Base-by-base conservation (phyloP, 495 filamentous ascomycete species). In the Choiromyces venosus region DNA sequence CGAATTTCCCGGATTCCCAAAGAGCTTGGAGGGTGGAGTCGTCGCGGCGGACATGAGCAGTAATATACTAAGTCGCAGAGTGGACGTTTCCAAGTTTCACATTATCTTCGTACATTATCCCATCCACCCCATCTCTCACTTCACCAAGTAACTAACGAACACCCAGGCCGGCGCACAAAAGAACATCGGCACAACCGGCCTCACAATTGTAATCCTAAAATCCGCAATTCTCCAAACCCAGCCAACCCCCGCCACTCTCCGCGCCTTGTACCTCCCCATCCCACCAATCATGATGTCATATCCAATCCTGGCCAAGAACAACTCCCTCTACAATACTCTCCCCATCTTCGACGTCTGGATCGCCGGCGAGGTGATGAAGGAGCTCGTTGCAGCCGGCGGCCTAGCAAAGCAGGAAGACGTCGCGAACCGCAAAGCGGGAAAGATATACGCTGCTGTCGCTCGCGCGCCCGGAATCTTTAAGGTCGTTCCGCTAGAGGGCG, bases 311-410 rank as follows among this genome's bases (percentile, higher is more conserved):
- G 90, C 92, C 29, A 93, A 93, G 85, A 93, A 93, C 83, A 93
- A 93, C 84, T 92, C 89, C 74, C 85, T 98, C 69, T 97, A 97
- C 84, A 97, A 97, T 84, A 98, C 94, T 3, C 86, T 98, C 37
- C 92, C 91, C 74, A 97, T 98, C 78, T 97, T 97, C 83, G 92
- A 88, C 77, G 90, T 98, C 68, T 97, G 89, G 86, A 88, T 98
- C 71, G 92, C 93, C 33, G 91, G 92, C 37, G 87, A 92, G 78
- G 93, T 98, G 38, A 90, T 97, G 84, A 86, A 87, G 61, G 86
- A 86, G 67, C 84, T 93, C 4, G 84, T 94, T 36, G 38, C 80
- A 10, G 85, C 87, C 18, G 83, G 88, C 66, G 92, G 91, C 80
- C 88, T 96, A 2, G 84, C 86, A 40, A 90, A 89, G 25, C 90